Evolutionary conservation across 140 eudicot species (phyloP), one percentile per base, ranked within the genome.

Genomic region (Senecio squalidus): DNA sequence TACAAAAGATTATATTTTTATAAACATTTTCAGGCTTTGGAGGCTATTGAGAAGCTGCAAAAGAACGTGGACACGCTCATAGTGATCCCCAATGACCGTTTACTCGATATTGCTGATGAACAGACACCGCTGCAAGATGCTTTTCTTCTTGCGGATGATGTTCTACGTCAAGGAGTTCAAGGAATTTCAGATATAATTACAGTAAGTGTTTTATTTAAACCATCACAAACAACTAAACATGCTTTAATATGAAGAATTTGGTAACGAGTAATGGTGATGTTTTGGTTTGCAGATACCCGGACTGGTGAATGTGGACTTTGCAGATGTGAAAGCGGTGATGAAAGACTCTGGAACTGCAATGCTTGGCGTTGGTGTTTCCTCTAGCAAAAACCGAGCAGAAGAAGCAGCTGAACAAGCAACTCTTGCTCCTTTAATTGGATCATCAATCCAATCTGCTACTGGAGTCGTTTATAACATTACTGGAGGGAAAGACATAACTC

Each of bases 371-470:
- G 98, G 98, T 16, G 95, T 84, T 50, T 84, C 98, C 1, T 87
- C 98, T 3, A 82, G 98, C 70, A 92, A 84, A 73, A 92, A 92
- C 63, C 93, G 96, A 48, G 98, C 98, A 17, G 98, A 92, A 66
- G 98, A 92, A 80, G 98, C 98, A 61, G 98, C 98, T n/a, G 93
- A 92, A 70, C 95, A 92, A 67, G 98, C 98, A 56, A 92, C 98
- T 49, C 79, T 92, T 66, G 95, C 98, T 52, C 98, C 98, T 46
- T 39, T 92, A 44, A 84, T 92, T 29, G 98, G 98, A 6, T 84
- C 98, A 3, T 92, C 98, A 2, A 92, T 92, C 54, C 95, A 92
- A 56, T 92, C 98, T 33, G 98, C 98, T 30, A 92, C 98, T 4
- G 98, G 98, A 22, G 92, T 92, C 4, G 98, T 92, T 2, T 92